Evolutionary conservation across 108 stramenopile species (phyloP).

Genomic region (Nitzschia sp.): DNA sequence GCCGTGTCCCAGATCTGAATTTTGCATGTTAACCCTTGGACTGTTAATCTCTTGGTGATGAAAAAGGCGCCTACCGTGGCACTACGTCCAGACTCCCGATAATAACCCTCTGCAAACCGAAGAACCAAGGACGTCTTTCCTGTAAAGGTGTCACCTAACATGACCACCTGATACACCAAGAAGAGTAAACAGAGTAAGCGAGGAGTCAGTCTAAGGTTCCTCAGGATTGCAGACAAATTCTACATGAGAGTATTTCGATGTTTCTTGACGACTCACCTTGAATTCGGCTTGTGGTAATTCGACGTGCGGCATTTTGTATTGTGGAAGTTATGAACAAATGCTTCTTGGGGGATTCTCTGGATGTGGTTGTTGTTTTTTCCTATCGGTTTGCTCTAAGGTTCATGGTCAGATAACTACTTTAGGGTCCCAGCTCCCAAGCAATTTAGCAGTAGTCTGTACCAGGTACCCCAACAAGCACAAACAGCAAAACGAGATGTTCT

Average conservation of each 20-base stretch:
- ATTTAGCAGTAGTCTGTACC: too few relatives aligned
- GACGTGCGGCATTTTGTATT: slow-evolving; percentile 75
- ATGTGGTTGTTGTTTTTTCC: too few relatives aligned
- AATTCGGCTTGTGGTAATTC: slow-evolving; percentile 85
- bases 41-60: slow-evolving; percentile 72
- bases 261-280: slow-evolving; percentile 56
- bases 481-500: too few relatives aligned
- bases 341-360: too few relatives aligned
- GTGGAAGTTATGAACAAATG: too few relatives aligned
- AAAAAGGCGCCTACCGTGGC: slow-evolving; percentile 75
- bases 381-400: background rate
- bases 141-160: slow-evolving; percentile 77
- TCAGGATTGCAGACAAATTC: background rate
- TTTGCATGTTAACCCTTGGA: slow-evolving; percentile 65
- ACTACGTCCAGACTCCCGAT: slow-evolving; percentile 53
- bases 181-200: background rate
- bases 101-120: slow-evolving; percentile 85
- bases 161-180: slow-evolving; percentile 56
- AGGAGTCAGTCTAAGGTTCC: background rate
- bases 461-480: too few relatives aligned
- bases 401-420: background rate
- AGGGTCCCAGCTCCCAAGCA: background rate
- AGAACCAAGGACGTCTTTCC: slow-evolving; percentile 85
- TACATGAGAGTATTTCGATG: background rate
- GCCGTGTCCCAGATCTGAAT: slow-evolving; percentile 91